A percentile compares a stretch with the other conserved stretches of the same genome.
Conservation (phyloP, 2,329 filamentous ascomycete genomes). For the Penicillium sp. region DNA sequence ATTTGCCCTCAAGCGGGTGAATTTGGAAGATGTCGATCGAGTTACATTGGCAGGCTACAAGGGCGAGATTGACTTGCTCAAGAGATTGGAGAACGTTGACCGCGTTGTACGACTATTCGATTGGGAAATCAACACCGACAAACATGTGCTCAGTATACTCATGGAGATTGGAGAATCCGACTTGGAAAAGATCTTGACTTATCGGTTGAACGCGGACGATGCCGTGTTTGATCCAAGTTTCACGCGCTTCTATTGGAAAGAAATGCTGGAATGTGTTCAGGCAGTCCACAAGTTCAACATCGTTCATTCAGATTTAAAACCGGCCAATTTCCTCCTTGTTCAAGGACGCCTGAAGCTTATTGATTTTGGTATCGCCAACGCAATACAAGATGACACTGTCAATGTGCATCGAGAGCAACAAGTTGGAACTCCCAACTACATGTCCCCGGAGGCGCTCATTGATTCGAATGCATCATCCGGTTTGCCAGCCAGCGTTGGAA, state of each 20-base stretch:
- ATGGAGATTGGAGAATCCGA: conserved; percentile 98
- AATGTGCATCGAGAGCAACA: conserved; percentile 96
- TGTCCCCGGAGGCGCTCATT: conserved; percentile 91
- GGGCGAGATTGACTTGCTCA: conserved; percentile 88
- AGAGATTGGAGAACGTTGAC: conserved; percentile 76
- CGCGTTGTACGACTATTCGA: conserved; percentile 88
- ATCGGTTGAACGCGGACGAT: conserved; percentile 66
- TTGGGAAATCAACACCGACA: conserved; percentile 89
- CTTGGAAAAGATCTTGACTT: conserved; percentile 77
- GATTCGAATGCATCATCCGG: conserved; percentile 70
- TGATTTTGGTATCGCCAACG: conserved; percentile 97
- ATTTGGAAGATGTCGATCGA: conserved; percentile 85
- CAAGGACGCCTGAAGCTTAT: conserved; percentile 90
- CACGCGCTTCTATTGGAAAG: conserved; percentile 97
- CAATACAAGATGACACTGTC: conserved; percentile 93
- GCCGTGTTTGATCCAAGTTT: conserved; percentile 82
- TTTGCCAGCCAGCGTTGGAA: conserved; percentile 48
- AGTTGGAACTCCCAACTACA: conserved; percentile 96
- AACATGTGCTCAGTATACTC: conserved; percentile 81
- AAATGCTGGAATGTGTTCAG: conserved; percentile 94
- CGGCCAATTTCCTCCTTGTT: conserved; percentile 92
- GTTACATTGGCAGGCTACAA: conserved; percentile 80
- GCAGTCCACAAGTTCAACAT: conserved; percentile 87
- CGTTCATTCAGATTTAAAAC: conserved; percentile 95
- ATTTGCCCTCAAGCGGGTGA: conserved; percentile 89